A percentile compares a stretch with the other conserved stretches of the same genome.
Conservation (phyloP, 208 protist species). For the Crithidia bombi region DNA sequence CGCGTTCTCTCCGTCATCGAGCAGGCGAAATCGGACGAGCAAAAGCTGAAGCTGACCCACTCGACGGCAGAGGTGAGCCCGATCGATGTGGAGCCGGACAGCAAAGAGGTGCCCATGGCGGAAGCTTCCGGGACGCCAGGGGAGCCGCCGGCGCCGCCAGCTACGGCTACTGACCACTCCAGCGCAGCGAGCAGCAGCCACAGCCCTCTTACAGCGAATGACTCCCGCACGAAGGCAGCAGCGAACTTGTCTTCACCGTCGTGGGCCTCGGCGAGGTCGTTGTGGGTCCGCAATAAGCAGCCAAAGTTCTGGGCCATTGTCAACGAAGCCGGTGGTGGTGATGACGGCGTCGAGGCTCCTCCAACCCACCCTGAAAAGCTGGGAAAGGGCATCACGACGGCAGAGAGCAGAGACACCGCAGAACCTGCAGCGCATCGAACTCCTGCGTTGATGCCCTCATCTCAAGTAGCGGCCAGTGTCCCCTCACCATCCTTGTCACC, state of each 20-base stretch:
- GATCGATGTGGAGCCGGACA: neutral
- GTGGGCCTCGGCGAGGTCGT: constrained; percentile 27
- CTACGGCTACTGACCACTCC: no score
- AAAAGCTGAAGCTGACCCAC: neutral
- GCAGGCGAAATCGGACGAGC: constrained; percentile 27
- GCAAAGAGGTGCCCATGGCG: neutral
- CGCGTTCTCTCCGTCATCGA: constrained; percentile 35
- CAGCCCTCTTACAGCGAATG: neutral
- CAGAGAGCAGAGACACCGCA: constrained; percentile 3
- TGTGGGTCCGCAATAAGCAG: constrained; percentile 47
- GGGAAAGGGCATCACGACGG: neutral
- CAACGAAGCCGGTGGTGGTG: constrained; percentile 14
- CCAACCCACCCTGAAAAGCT: neutral
- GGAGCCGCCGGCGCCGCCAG: neutral
- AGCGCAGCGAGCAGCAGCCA: constrained; percentile 6
- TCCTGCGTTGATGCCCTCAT: no score
- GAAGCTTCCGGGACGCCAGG: neutral
- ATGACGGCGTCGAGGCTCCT: neutral
- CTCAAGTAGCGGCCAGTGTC: no score
- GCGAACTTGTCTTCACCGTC: constrained; percentile 1
- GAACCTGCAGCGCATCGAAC: no score
- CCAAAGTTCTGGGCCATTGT: constrained; percentile 49
- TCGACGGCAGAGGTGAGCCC: constrained; percentile 1
- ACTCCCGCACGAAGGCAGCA: neutral
- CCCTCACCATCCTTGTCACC: no score